A percentile compares a stretch with the other conserved stretches of the same genome.
These are phyloP conservation scores for Nicotiana benthamiana DNA, from an alignment of 257 asterid species.

Conservation along the genomic window DNA sequence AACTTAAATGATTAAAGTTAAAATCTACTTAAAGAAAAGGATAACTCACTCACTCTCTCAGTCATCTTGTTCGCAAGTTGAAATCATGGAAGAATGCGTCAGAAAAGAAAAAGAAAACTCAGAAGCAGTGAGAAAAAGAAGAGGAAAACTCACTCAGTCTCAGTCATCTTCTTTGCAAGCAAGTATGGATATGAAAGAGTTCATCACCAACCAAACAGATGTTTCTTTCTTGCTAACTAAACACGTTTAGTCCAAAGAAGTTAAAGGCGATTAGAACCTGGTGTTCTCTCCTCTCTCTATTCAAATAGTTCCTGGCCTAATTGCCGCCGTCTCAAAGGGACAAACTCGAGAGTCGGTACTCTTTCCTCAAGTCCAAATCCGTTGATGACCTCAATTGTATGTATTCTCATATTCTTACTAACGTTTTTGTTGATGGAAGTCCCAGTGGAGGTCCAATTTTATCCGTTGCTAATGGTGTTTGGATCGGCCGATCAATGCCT, in stretches of 20 bases:
- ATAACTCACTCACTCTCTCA: too few species aligned
- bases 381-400: slow-evolving; percentile 15
- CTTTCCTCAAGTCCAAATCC: neutral
- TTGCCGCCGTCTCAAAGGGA: slow-evolving; percentile 9
- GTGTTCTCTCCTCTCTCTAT: slow-evolving; percentile 15
- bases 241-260: slow-evolving; percentile 27
- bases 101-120: neutral
- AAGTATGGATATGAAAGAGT: slow-evolving; percentile 32
- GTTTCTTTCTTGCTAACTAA: slow-evolving; percentile 34
- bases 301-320: slow-evolving; percentile 1
- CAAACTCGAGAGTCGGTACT: slow-evolving; percentile 4
- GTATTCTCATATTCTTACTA: slow-evolving; percentile 34
- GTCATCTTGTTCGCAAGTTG: neutral
- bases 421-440: slow-evolving; percentile 28
- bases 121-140: neutral
- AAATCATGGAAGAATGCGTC: neutral
- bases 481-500: slow-evolving; percentile 35
- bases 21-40: too few species aligned
- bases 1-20: too few species aligned
- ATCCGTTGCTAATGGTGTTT: slow-evolving; percentile 49
- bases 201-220: slow-evolving; percentile 36
- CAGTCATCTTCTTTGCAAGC: neutral
- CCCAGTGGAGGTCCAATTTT: slow-evolving; percentile 31
- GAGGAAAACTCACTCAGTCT: neutral
- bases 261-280: slow-evolving; percentile 15